Base-by-base conservation (phyloP, 164 flowering plant genomes). In the Tinospora cordifolia region DNA sequence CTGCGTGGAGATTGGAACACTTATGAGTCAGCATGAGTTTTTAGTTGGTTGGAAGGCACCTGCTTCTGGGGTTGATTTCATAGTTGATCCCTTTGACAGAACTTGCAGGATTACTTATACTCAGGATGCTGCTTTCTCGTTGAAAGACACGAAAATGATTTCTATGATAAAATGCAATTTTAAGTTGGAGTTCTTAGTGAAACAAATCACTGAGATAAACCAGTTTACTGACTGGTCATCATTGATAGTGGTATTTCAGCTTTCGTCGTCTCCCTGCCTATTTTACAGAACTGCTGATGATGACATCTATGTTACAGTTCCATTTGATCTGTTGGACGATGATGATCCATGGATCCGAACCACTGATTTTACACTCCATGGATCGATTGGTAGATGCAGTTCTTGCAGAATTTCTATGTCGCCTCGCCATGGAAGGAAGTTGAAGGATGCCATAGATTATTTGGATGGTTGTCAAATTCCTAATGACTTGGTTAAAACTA, bases 341-440 rank as follows among this genome's bases (percentile, higher is more conserved):
- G 97, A 92, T 73, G 98, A 92, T 75, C 95, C 93, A 5, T 92
- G 98, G 99, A 91, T 95, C 36, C 76, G 98, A 69, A 91, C 98
- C 36, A 87, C 92, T 9, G 99, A 95, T 83, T 90, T 91, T 70
- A 88, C 95, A 21, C 73, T 74, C 14, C 81, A 85, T 80, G 90
- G 91, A n/a, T 93, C 87, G 13, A 82, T 92, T 77, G 96, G 99
- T 17, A 77, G 94, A 44, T 92, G 97, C 67, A 85, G 75, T 74
- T 78, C 77, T 3, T 95, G 87, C 76, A 81, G 80, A 76, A 73
- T 95, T 34, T 77, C 83, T 7, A 62, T 88, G 22, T 85, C 87
- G 12, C 93, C 93, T 34, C 89, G 93, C 21, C 75, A 85, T 79
- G 91, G 91, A 41, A 25, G 3, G 14, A 84, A 79, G 67, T 67